Evolutionary conservation across 371 early-diverging fungal species (phyloP), one percentile per base, ranked within the genome.

Genomic region (Capillidium heterosporum): DNA sequence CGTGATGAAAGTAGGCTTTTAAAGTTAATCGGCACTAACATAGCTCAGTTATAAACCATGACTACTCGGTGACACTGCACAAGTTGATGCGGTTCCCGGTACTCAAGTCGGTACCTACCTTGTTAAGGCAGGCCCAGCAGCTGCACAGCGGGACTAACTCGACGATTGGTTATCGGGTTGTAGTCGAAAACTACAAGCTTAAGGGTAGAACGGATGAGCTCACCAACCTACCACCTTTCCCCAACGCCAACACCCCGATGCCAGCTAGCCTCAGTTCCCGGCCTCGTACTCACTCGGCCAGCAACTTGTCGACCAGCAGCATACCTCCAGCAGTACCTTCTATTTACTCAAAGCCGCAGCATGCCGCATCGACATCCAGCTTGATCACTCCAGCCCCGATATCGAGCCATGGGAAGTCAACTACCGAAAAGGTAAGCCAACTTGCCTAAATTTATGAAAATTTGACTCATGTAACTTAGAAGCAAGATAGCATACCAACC

Each of bases 1-100:
- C 74, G 85, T n/a, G 78, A 82, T 44, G 76, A 81, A n/a, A 65
- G 89, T 87, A 70, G 60, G 82, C 64, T 47, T 39, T 42, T n/a
- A 26, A 49, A 17, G 2, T 41, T 17, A 47, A 27, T 23, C 5
- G 5, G 15, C 41, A 24, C 11, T 52, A 17, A 39, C 28, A 32
- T 29, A 51, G 21, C 32, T 1, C 24, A 10, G 11, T 59, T 13
- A 0, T 93, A 15, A 70, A 70, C 1, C 68, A 71, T 21, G 93
- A 89, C 59, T 89, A 85, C 63, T 71, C 86, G 0, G 75, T 71
- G 51, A 81, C 84, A 40, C 65, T 93, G 46, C 82, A 78, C 40
- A 65, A 75, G 48, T 65, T 93, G 59, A 84, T 93, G 86, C 76
- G 84, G 40, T 77, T 76, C 29, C 81, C 89, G 1, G 67, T 77